Evolutionary conservation across 306 rosid genomes (phyloP), one percentile per base, ranked within the genome.

Genomic region (Pterocarpus santalinus): DNA sequence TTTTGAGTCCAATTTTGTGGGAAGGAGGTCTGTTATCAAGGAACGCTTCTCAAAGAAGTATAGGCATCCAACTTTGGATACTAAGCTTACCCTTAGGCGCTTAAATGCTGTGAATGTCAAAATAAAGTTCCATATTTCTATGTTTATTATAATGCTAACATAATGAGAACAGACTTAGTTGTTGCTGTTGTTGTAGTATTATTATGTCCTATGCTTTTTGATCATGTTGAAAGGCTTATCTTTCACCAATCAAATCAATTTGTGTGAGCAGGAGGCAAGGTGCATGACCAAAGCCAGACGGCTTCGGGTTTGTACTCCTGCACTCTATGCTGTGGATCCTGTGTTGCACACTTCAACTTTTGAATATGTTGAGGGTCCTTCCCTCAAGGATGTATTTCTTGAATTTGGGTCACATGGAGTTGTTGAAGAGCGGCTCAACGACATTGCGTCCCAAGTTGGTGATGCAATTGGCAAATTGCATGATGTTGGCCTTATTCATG

Each of bases 21-120:
- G 99, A 81, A 93, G 87, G 90, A 90, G 85, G 78, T 88, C 90
- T 28, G 81, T 95, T 81, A 77, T 95, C 43, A 93, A 95, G 88
- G 99, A 95, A 64, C 91, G 97, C 32, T 95, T 93, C 90, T 90
- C 97, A 35, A 95, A 95, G 91, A 91, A 90, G 85, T 93, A 93
- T 65, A 83, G 99, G 82, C 99, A 95, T 85, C 99, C 99, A 35
- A 69, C 87, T 66, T 80, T 95, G 91, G 99, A 95, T 87, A 85
- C 95, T 43, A 95, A 95, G 69, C 90, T 95, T 49, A 95, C 97
- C 0, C 86, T 88, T 53, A 95, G 85, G 89, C 95, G 97, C 78
- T 82, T 93, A 57, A 95, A 91, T 76, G 97, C 94, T 66, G 89
- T 95, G 22, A 61, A 91, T 72, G 69, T 80, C 57, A 58, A 5